Evolutionary conservation across 257 asterid species (phyloP).

Genomic region (Phtheirospermum japonicum): DNA sequence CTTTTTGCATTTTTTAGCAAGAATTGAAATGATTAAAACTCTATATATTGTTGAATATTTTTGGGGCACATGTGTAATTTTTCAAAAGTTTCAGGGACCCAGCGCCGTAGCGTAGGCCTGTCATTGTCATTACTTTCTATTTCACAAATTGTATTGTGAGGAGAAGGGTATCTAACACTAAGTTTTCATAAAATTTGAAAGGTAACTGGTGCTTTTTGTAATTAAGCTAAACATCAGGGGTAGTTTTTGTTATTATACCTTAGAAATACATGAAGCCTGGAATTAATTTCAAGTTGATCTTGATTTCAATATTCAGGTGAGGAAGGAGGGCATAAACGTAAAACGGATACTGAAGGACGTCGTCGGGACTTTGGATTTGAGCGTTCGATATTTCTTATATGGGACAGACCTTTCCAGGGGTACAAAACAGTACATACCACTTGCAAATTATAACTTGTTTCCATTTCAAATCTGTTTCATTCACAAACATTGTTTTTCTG

Average conservation of each 20-base stretch:
- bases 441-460: background rate
- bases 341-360: constrained; percentile 41
- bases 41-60: too few species aligned
- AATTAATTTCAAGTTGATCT: background rate
- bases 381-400: constrained; percentile 42
- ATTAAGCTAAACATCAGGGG: too few species aligned
- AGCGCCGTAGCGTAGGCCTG: too few species aligned
- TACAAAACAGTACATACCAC: constrained; percentile 3
- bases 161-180: too few species aligned
- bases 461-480: background rate
- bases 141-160: too few species aligned
- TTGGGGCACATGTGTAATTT: too few species aligned
- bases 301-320: constrained; percentile 38
- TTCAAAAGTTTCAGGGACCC: too few species aligned
- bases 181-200: too few species aligned
- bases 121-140: background rate
- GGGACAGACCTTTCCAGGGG: constrained; percentile 64
- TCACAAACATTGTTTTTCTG: background rate
- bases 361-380: constrained; percentile 68
- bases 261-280: background rate
- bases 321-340: constrained; percentile 35
- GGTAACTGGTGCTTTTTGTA: too few species aligned
- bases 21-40: too few species aligned
- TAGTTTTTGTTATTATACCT: background rate
- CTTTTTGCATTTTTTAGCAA: too few species aligned